Evolutionary conservation across 179 eudicot species (phyloP).

Genomic region (Camellia oleifera): DNA sequence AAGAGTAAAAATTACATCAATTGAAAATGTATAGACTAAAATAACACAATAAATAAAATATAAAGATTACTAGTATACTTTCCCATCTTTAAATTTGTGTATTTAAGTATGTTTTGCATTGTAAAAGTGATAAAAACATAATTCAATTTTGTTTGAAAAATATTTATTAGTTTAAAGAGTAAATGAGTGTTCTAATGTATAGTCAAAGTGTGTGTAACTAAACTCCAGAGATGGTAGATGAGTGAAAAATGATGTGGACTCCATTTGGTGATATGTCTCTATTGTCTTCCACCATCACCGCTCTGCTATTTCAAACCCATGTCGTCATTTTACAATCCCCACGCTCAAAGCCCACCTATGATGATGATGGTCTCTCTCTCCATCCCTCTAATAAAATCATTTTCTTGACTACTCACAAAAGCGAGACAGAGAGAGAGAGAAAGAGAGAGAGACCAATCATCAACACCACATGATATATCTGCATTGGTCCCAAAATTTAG

Average conservation of each 20-base stretch:
- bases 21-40: no score
- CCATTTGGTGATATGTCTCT: not conserved
- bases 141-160: no score
- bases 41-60: no score
- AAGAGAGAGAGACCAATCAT: not conserved
- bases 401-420: not conserved
- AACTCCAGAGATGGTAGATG: not conserved
- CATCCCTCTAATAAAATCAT: not conserved
- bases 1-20: no score
- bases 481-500: not conserved
- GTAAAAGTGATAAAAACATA: no score
- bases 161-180: no score
- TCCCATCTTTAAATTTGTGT: no score
- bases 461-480: not conserved
- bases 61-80: no score
- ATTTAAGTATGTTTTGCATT: no score
- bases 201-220: no score
- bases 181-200: no score
- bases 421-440: not conserved
- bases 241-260: slow-evolving; percentile 6
- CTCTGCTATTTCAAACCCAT: not conserved
- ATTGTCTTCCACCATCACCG: not conserved
- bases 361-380: not conserved
- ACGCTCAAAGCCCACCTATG: not conserved
- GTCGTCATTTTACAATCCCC: not conserved